Evolutionary conservation across 1,284 basidiomycete genomes (phyloP).

Genomic region (Quambalaria eucalypti): DNA sequence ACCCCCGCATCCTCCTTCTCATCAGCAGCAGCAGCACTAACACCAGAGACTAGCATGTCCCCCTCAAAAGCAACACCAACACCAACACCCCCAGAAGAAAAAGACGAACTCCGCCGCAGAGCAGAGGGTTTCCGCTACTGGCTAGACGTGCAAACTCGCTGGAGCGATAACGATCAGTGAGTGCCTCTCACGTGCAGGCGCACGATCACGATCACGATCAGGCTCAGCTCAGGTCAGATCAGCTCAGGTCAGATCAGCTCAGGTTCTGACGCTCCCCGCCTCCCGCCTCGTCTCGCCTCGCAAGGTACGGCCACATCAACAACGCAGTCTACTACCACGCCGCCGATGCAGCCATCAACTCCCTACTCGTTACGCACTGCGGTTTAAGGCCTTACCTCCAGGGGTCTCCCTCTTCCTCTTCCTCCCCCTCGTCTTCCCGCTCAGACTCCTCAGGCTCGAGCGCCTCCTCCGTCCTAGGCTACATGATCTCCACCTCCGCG

Average conservation of each 20-base stretch:
- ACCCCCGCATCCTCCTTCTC: no score
- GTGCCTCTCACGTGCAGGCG: not conserved
- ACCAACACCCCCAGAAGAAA: not conserved
- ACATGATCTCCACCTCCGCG: not conserved
- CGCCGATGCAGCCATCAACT: not conserved
- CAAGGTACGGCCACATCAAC: not conserved
- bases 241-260: not conserved
- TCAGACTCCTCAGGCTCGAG: no score
- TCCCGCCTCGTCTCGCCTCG: not conserved
- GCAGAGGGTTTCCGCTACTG: not conserved
- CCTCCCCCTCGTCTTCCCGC: not conserved
- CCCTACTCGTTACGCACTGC: not conserved
- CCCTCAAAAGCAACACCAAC: no score
- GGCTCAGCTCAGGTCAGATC: not conserved
- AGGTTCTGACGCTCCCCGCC: not conserved
- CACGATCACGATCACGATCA: not conserved
- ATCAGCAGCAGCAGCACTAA: no score
- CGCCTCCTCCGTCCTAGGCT: not conserved
- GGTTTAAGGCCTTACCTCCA: not conserved
- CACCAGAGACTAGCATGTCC: no score
- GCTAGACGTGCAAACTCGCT: slow-evolving; percentile 1
- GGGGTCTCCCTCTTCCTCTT: not conserved
- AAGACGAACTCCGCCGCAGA: not conserved
- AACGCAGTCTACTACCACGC: not conserved
- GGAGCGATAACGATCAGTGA: not conserved